Conservation (phyloP, 163 green algal species). For the Trebouxia gelatinosa region DNA sequence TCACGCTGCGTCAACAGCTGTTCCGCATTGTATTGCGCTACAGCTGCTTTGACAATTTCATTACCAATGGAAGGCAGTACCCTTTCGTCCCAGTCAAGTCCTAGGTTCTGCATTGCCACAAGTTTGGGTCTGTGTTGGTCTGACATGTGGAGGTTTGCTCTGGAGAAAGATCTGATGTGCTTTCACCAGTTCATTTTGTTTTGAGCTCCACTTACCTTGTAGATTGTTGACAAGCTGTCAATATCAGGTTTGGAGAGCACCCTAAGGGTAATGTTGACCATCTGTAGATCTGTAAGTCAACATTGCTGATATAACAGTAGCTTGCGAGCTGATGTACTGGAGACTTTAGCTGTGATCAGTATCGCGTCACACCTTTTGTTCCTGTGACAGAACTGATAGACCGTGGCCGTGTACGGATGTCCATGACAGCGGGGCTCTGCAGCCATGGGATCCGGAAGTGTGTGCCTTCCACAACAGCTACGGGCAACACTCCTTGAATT, state of each 20-base stretch:
- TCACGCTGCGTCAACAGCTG: slow-evolving; percentile 97
- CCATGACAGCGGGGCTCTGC: slow-evolving; percentile 89
- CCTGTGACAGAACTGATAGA: slow-evolving; percentile 94
- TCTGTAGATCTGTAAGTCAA: slow-evolving; percentile 97
- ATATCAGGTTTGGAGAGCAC: slow-evolving; percentile 94
- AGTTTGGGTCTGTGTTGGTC: too few species aligned
- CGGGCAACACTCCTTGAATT: slow-evolving; percentile 84
- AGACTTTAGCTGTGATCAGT: too few species aligned
- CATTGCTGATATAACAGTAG: too few species aligned
- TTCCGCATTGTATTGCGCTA: slow-evolving; percentile 99
- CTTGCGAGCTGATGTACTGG: too few species aligned
- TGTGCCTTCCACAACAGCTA: slow-evolving; percentile 88
- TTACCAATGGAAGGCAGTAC: slow-evolving; percentile 99
- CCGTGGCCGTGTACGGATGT: slow-evolving; percentile 91
- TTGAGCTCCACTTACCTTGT: slow-evolving; percentile 58
- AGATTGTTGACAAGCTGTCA: slow-evolving; percentile 82
- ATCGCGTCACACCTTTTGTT: slow-evolving; percentile 89
- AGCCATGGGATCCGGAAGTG: slow-evolving; percentile 91
- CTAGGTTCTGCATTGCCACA: slow-evolving; percentile 70
- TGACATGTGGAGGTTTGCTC: background rate
- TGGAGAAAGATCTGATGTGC: background rate
- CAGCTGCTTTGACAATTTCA: slow-evolving; percentile 97
- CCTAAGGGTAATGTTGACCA: slow-evolving; percentile 98
- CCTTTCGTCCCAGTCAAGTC: slow-evolving; percentile 96
- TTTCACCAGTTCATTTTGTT: background rate